Conservation (phyloP, 768 basidiomycete genomes). For the Serendipita vermifera region DNA sequence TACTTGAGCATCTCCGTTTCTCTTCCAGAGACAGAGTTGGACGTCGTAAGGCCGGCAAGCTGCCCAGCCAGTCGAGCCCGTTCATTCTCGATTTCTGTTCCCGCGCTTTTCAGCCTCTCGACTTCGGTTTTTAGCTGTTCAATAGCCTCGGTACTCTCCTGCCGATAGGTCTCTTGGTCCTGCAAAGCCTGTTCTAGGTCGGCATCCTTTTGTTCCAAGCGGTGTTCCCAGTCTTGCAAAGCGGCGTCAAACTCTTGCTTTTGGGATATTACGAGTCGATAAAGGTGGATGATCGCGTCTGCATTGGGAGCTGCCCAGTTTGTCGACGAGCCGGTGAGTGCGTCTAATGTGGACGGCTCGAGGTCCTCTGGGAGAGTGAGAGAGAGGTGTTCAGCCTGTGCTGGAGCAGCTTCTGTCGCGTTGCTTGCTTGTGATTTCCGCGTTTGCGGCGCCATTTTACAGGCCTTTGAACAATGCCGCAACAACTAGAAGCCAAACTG, state of each 20-base stretch:
- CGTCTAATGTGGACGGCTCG: neutral
- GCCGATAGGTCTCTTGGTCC: conserved; percentile 51
- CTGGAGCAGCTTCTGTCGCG: neutral
- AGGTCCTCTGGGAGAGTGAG: neutral
- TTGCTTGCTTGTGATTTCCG: neutral
- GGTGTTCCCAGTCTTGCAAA: neutral
- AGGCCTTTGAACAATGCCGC: too few relatives aligned
- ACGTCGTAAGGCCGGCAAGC: conserved; percentile 41
- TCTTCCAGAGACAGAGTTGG: conserved; percentile 48
- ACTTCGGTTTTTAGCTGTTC: conserved; percentile 46
- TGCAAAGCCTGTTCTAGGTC: conserved; percentile 77
- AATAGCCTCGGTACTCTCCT: conserved; percentile 42
- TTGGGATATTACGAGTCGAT: neutral
- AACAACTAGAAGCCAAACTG: too few relatives aligned
- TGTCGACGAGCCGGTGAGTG: neutral
- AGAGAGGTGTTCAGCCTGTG: neutral
- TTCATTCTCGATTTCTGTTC: conserved; percentile 49
- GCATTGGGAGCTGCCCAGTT: neutral
- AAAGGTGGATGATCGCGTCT: neutral
- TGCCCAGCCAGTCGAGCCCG: conserved; percentile 37
- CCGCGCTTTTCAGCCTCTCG: conserved; percentile 42
- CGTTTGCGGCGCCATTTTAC: conserved; percentile 7
- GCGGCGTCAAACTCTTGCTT: neutral
- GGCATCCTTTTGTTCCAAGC: conserved; percentile 39
- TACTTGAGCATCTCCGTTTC: conserved; percentile 47